Base-by-base conservation (phyloP, 495 filamentous ascomycete genomes). In the Penicillium psychrofluorescens region DNA sequence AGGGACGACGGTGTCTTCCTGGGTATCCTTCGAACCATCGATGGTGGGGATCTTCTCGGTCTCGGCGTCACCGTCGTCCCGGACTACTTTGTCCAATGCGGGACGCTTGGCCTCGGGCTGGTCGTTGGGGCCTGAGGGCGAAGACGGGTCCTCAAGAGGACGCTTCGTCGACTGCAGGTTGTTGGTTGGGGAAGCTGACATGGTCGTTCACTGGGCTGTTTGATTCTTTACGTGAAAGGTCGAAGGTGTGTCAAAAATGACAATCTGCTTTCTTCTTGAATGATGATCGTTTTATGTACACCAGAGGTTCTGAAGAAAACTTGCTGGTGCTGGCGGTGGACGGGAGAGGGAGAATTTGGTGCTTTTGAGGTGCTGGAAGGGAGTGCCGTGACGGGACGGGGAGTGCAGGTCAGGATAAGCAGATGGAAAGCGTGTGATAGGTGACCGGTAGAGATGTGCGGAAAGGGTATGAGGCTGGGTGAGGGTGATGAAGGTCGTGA, bases 71-170 rank as follows among this genome's bases (percentile, higher is more conserved):
- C 77, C 73, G 33, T 75, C 73, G 56, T 81, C 85, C 40, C 46
- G 43, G 37, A 85, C 75, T 52, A 89, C 76, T 74, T 95, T 98
- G 71, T 96, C 90, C 44, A 97, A 77, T 38, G 94, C 94, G 27
- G 86, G 94, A 51, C 92, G 86, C 72, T 98, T 98, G 51, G 94
- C 92, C 51, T 98, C 92, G 28, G 90, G 90, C 65, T 95, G 94
- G 55, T 95, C 92, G 58, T 75, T 85, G 30, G 82, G 85, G 13
- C 86, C 88, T 22, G 89, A 92, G 5, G 92, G 90, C 4, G 92
- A 97, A 35, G 92, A 97, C 29, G 90, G 81, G 58, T 97, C 92
- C 75, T 98, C 92, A 40, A 97, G 81, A 49, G 92, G 92, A 50
- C 92, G 90, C 76, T 98, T 98, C 57, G 87, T 75, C 34, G 83